phyloP scores from a whole-genome alignment of 352 stramenopile species.

The Phytophthora fragariae region DNA sequence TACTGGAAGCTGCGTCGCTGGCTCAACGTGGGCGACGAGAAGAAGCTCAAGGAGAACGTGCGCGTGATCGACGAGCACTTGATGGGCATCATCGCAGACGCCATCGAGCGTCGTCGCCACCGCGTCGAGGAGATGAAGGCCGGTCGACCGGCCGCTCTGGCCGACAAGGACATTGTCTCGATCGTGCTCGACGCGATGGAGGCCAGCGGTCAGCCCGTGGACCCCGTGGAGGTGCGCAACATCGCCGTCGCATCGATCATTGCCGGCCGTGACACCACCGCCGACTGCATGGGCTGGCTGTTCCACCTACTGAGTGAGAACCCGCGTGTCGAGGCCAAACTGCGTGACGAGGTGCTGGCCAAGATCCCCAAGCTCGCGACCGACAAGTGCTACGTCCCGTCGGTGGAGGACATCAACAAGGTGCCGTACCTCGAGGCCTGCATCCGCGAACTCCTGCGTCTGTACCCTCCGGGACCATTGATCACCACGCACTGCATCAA shows the following conservation, averaged over 20 bases:
- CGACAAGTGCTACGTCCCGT: conserved; percentile 36
- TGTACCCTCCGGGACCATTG: conserved; percentile 56
- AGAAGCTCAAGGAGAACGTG: conserved; percentile 41
- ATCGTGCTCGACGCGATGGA: conserved; percentile 35
- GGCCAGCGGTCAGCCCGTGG: conserved; percentile 27
- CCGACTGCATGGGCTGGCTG: conserved; percentile 63
- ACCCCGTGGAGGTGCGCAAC: conserved; percentile 54
- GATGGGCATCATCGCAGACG: conserved; percentile 46
- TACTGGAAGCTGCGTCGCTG: conserved; percentile 54
- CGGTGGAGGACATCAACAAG: conserved; percentile 56
- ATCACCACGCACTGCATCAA: conserved; percentile 50
- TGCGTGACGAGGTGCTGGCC: conserved; percentile 31
- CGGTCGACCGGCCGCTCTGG: not conserved
- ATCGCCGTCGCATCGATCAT: conserved; percentile 80
- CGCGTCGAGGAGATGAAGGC: conserved; percentile 20
- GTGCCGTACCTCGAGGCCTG: conserved; percentile 68
- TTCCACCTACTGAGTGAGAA: conserved; percentile 39
- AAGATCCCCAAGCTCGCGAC: conserved; percentile 36
- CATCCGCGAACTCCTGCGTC: conserved; percentile 63
- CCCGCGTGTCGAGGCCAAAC: conserved; percentile 32
- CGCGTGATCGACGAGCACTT: conserved; percentile 50
- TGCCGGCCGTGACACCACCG: conserved; percentile 74
- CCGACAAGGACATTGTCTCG: conserved; percentile 38
- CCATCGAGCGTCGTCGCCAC: conserved; percentile 40
- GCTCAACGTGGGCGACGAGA: conserved; percentile 52